Evolutionary conservation across 345 rosid species (phyloP), one percentile per base, ranked within the genome.

Genomic region (Erucastrum elatum): DNA sequence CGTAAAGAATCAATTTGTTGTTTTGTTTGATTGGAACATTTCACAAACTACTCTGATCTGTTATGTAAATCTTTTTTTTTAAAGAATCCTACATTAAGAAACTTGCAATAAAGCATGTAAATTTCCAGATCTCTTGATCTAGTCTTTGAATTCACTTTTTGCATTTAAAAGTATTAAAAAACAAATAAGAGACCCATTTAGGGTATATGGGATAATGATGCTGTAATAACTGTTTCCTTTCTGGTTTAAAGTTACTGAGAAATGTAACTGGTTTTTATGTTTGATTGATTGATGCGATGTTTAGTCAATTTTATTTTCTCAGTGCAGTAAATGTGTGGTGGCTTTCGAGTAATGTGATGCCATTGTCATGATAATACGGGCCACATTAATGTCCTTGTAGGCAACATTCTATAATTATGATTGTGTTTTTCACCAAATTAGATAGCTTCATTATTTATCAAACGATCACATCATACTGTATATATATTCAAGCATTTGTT

Each of bases 251-350:
- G 31, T 29, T 29, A 4, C 31, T 29, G 31, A 29, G 31, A 29
- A 29, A 29, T 29, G 31, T 29, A 29, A 29, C 31, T 29, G 4
- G 31, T 29, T 29, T 29, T 29, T 29, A 29, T 29, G 31, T 29
- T 29, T 0, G 31, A 29, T 29, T 29, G 31, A 29, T 29, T 77
- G 76, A 71, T 71, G 76, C 51, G 76, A 77, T 65, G 81, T 77
- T 37, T 29, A 77, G 76, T 65, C 72, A 71, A 71, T 71, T 71
- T 55, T 37, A 8, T 56, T 64, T 58, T 55, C 49, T 26, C 67
- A 12, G 13, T 41, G 55, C 66, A 64, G 67, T 77, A 77, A 64
- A 16, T 27, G 10, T 56, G 81, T 77, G 72, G 76, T 71, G 61
- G 66, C 44, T 21, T 46, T 71, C 35, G 49, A 26, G 51, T 71